phyloP scores from a whole-genome alignment of 2,329 filamentous ascomycete species.

The Ascochyta pisi region DNA sequence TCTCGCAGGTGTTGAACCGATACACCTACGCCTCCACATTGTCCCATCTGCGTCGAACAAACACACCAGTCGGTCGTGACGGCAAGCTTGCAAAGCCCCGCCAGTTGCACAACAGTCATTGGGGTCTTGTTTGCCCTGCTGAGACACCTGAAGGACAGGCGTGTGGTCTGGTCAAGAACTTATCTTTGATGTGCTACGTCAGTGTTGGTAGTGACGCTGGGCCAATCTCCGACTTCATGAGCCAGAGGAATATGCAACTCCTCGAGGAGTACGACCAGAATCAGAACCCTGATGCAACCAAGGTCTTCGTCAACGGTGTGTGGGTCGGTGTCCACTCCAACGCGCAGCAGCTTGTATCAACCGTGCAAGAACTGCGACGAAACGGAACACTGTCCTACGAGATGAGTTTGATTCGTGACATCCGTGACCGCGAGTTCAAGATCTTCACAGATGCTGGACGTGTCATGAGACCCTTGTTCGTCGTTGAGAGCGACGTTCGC shows the following conservation, averaged over 20 bases:
- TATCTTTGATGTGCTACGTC: conserved; percentile 98
- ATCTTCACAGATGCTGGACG: conserved; percentile 97
- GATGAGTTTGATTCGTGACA: conserved; percentile 93
- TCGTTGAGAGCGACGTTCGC: conserved; percentile 83
- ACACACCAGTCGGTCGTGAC: conserved; percentile 96
- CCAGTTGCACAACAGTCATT: conserved; percentile 98
- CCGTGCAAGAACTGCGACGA: conserved; percentile 78
- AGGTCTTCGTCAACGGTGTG: conserved; percentile 96
- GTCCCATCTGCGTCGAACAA: conserved; percentile 95
- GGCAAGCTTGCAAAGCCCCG: conserved; percentile 98
- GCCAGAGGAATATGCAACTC: conserved; percentile 92
- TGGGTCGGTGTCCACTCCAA: conserved; percentile 97
- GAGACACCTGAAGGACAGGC: conserved; percentile 98
- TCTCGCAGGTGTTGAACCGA: conserved; percentile 96
- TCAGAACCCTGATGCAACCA: conserved; percentile 85
- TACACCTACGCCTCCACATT: conserved; percentile 97
- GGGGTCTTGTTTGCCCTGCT: conserved; percentile 95
- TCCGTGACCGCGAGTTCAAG: conserved; percentile 96
- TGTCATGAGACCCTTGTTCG: conserved; percentile 92
- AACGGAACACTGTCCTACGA: conserved; percentile 87
- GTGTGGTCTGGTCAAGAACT: conserved; percentile 96
- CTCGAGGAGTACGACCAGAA: conserved; percentile 82
- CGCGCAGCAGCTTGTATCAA: conserved; percentile 80
- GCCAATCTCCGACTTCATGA: conserved; percentile 94
- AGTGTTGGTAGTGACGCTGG: conserved; percentile 92